These are phyloP conservation scores for Farysia itapuensis DNA, from an alignment of 1,284 basidiomycete species.

Conservation along the genomic window DNA sequence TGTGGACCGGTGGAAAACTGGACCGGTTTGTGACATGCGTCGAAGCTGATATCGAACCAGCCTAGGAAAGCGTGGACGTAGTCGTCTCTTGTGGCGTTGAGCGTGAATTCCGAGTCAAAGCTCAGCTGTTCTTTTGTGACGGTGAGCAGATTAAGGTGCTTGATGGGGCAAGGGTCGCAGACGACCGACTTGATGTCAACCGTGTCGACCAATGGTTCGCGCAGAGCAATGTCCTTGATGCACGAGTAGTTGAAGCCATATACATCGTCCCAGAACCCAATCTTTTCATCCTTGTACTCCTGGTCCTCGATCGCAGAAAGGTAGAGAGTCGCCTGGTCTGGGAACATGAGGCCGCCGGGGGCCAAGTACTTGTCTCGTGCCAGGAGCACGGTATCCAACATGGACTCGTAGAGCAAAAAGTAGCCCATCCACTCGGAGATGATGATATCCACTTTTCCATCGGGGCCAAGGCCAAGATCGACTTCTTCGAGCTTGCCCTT, in stretches of 20 bases:
- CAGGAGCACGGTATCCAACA: constrained; percentile 96
- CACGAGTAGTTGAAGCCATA: constrained; percentile 99
- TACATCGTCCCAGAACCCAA: constrained; percentile 93
- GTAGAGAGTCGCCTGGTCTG: constrained; percentile 90
- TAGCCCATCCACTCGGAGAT: constrained; percentile 98
- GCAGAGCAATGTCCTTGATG: constrained; percentile 97
- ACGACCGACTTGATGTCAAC: constrained; percentile 65
- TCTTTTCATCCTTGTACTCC: constrained; percentile 99
- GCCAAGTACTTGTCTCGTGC: constrained; percentile 93
- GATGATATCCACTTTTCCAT: constrained; percentile 78
- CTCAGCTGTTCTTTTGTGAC: constrained; percentile 93
- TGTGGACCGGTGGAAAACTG: constrained; percentile 63
- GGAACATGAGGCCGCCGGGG: constrained; percentile 88
- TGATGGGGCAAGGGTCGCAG: constrained; percentile 56
- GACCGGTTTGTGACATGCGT: constrained; percentile 93
- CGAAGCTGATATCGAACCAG: constrained; percentile 98
- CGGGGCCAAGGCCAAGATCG: constrained; percentile 61
- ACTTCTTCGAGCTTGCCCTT: constrained; percentile 97
- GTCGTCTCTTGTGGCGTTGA: constrained; percentile 85
- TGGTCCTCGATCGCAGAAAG: constrained; percentile 97
- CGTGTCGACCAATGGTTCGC: constrained; percentile 95
- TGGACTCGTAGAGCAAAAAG: constrained; percentile 86
- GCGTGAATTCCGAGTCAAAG: constrained; percentile 78
- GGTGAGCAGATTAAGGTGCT: constrained; percentile 78
- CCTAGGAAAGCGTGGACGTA: constrained; percentile 97